Conservation (phyloP, 2,329 filamentous ascomycete species). For the Colletotrichum incanum region DNA sequence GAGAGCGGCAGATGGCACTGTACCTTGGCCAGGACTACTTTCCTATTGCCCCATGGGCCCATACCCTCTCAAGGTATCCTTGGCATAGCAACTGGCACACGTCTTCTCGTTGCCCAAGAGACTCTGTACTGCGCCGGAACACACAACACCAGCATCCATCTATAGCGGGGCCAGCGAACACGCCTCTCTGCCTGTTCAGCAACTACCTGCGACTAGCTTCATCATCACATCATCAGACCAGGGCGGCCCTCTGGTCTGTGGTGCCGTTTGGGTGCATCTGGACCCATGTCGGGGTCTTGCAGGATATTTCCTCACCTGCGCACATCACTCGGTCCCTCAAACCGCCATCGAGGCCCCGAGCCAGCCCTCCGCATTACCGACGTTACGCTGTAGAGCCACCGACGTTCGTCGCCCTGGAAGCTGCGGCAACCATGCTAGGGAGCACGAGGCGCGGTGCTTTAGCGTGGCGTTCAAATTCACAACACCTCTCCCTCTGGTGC, state of each 20-base stretch:
- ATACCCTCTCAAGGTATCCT: background rate
- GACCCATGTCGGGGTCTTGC: background rate
- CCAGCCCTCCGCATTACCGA: background rate
- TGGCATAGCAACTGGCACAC: background rate
- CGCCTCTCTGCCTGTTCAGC: too few relatives aligned
- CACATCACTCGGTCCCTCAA: background rate
- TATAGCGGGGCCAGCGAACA: too few relatives aligned
- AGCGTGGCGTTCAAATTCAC: background rate
- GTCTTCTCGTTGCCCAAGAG: background rate
- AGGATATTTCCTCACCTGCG: background rate
- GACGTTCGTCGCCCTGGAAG: background rate
- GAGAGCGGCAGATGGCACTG: background rate
- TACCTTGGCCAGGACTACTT: background rate
- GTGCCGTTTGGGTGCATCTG: background rate
- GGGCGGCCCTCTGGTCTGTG: background rate
- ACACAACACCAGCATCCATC: background rate
- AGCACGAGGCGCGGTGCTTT: background rate
- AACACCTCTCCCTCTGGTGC: background rate
- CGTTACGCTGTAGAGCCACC: background rate
- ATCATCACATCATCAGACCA: background rate
- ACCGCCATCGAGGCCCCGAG: background rate
- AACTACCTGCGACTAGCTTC: background rate
- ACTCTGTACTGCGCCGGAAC: background rate
- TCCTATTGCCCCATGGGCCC: background rate
- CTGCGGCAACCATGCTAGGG: conserved; percentile 11